These are phyloP conservation scores for Rugonectria rugulosa DNA, from an alignment of 2,329 filamentous ascomycete genomes.

Conservation along the genomic window DNA sequence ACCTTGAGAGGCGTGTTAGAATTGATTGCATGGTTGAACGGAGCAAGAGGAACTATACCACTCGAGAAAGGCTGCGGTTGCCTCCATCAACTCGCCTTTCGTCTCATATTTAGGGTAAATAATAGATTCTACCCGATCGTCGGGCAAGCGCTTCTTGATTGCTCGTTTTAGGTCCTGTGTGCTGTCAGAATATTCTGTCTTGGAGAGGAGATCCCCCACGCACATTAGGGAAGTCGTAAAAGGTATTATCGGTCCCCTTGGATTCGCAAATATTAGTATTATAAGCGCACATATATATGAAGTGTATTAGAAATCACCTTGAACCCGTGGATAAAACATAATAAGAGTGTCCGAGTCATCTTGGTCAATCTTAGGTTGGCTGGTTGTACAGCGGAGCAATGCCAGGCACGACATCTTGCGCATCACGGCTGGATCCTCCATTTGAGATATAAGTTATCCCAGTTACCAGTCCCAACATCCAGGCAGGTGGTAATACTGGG, in stretches of 20 bases:
- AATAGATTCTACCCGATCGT: slow-evolving; percentile 66
- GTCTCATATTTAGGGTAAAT: slow-evolving; percentile 79
- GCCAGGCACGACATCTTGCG: background rate
- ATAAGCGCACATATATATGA: background rate
- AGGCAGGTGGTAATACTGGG: background rate
- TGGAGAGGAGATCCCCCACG: background rate
- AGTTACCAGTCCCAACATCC: too few relatives aligned
- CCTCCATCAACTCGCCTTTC: slow-evolving; percentile 67
- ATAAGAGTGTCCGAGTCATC: slow-evolving; percentile 65
- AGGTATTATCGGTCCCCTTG: slow-evolving; percentile 74
- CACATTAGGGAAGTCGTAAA: slow-evolving; percentile 68
- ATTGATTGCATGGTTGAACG: background rate
- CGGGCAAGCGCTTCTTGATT: slow-evolving; percentile 65
- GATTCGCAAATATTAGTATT: background rate
- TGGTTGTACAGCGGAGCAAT: background rate
- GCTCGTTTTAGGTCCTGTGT: slow-evolving; percentile 62
- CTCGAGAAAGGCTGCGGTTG: slow-evolving; percentile 53
- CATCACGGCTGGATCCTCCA: background rate
- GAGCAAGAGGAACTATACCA: slow-evolving; percentile 46
- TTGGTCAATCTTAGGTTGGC: background rate
- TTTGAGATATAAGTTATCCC: background rate
- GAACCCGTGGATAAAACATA: slow-evolving; percentile 81
- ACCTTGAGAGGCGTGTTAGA: slow-evolving; percentile 53
- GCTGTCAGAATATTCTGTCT: background rate
- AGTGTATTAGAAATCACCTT: slow-evolving; percentile 47